phyloP scores from a whole-genome alignment of 2,329 filamentous ascomycete species.

The Fusarium nematophilum region DNA sequence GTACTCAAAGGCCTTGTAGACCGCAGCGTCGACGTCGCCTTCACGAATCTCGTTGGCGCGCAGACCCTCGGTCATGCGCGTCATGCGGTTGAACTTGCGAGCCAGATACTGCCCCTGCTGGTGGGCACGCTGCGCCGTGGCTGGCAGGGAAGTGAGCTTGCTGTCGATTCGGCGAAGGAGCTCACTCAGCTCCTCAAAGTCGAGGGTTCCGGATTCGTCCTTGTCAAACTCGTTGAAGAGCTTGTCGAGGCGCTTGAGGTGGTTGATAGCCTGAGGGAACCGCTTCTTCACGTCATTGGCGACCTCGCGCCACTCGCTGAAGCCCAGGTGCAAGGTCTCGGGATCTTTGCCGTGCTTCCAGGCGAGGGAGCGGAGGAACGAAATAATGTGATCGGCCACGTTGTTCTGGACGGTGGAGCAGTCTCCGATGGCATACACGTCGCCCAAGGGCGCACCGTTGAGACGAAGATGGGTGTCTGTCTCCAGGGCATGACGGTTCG shows the following conservation, averaged over 20 bases:
- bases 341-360: constrained; percentile 94
- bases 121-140: constrained; percentile 94
- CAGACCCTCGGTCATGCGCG: constrained; percentile 80
- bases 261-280: constrained; percentile 90
- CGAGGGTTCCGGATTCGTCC: constrained; percentile 91
- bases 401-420: constrained; percentile 99
- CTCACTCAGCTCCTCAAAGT: constrained; percentile 91
- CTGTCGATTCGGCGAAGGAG: constrained; percentile 92
- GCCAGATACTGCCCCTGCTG: constrained; percentile 95
- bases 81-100: constrained; percentile 92
- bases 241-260: constrained; percentile 89
- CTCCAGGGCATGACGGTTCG: constrained; percentile 90
- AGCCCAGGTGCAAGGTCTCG: constrained; percentile 86
- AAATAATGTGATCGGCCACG: constrained; percentile 88
- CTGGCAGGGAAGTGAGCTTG: constrained; percentile 93
- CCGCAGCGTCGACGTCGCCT: constrained; percentile 89
- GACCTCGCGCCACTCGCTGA: constrained; percentile 87
- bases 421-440: constrained; percentile 97
- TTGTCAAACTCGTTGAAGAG: constrained; percentile 94
- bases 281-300: constrained; percentile 85
- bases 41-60: constrained; percentile 83
- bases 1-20: constrained; percentile 96
- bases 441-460: constrained; percentile 87
- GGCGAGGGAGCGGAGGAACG: constrained; percentile 87
- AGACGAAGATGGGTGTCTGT: constrained; percentile 94